phyloP scores from a whole-genome alignment of 495 filamentous ascomycete species.

The Penicillium salamii region DNA sequence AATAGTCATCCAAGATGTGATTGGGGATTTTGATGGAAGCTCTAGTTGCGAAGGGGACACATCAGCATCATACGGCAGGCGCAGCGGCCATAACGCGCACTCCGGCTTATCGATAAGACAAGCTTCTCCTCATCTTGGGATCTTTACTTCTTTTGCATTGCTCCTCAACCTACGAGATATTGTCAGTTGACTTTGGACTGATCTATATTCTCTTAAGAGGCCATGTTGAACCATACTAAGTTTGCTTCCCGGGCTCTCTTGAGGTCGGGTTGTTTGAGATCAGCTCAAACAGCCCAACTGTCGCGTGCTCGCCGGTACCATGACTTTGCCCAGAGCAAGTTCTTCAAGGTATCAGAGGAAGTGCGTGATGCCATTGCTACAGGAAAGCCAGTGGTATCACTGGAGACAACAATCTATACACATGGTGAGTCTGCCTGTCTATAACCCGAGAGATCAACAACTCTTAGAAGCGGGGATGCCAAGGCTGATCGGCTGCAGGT shows the following conservation, averaged over 20 bases:
- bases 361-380: conserved; percentile 69
- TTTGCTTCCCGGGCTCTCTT: conserved; percentile 27
- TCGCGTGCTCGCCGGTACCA: conserved; percentile 28
- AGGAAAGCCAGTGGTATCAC: conserved; percentile 78
- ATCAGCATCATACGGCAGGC: conserved; percentile 35
- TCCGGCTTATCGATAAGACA: conserved; percentile 34
- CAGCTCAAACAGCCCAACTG: conserved; percentile 10
- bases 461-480: conserved; percentile 8
- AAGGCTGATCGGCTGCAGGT: conserved; percentile 51
- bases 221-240: conserved; percentile 21
- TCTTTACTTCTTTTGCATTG: conserved; percentile 14
- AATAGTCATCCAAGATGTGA: conserved; percentile 13
- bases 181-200: neutral
- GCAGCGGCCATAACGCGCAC: conserved; percentile 34
- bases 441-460: neutral
- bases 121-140: conserved; percentile 26
- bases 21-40: conserved; percentile 15
- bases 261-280: conserved; percentile 16
- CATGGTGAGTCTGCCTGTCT: conserved; percentile 51
- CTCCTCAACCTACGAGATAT: neutral
- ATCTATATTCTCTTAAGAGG: neutral
- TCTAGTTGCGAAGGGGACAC: neutral
- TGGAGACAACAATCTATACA: conserved; percentile 89
- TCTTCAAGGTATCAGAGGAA: conserved; percentile 77
- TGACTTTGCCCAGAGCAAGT: conserved; percentile 42